Evolutionary conservation across 2,329 filamentous ascomycete species (phyloP).

Genomic region (Trichoderma oligosporum): DNA sequence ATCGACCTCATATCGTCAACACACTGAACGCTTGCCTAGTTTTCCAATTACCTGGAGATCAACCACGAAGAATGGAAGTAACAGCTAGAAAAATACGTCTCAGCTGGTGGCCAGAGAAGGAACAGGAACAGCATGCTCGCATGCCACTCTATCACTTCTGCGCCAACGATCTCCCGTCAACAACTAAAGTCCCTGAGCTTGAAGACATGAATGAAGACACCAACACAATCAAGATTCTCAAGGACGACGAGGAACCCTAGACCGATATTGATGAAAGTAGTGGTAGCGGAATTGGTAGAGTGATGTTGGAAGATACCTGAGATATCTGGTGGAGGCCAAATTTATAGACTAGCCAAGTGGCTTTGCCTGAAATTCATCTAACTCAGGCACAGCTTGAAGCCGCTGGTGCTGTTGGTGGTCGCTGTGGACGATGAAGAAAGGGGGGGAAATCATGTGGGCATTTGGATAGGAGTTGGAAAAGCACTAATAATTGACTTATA

Average conservation of each 20-base stretch:
- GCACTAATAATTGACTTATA: conserved; percentile 44
- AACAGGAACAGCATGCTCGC: conserved; percentile 30
- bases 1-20: conserved; percentile 74
- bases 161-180: conserved; percentile 54
- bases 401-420: neutral
- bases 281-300: conserved; percentile 33
- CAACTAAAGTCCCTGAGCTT: conserved; percentile 68
- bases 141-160: conserved; percentile 68
- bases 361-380: conserved; percentile 22
- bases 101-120: conserved; percentile 27
- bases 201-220: too few relatives aligned
- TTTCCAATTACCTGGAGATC: too few relatives aligned
- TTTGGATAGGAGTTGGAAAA: neutral
- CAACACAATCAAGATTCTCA: conserved; percentile 63
- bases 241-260: conserved; percentile 57
- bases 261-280: conserved; percentile 54
- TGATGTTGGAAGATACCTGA: conserved; percentile 29
- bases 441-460: too few relatives aligned
- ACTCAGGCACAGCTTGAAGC: neutral
- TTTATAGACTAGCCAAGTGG: conserved; percentile 30
- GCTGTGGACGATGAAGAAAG: neutral
- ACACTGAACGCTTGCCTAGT: conserved; percentile 89
- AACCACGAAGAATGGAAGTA: conserved; percentile 52
- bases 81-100: conserved; percentile 29
- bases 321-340: conserved; percentile 29